Percentiles rank a stretch among this genome's conserved stretches.
Conservation (phyloP, 306 rosid genomes). For the Begonia fuchsioides region DNA sequence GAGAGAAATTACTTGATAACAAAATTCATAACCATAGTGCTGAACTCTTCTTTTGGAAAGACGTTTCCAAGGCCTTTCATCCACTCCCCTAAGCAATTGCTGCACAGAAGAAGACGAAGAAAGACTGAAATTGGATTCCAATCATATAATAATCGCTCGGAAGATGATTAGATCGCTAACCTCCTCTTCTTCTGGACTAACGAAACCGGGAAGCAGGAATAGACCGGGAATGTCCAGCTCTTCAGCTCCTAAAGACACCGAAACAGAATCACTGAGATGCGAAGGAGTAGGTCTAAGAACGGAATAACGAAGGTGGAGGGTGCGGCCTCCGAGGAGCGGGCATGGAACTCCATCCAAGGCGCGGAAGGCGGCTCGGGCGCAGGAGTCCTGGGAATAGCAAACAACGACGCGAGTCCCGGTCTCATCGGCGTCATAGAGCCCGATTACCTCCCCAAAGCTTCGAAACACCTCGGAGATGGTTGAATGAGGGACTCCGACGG, state of each 20-base stretch:
- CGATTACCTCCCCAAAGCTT: conserved; percentile 48
- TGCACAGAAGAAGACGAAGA: conserved; percentile 13
- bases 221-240: conserved; percentile 72
- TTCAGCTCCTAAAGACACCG: conserved; percentile 48
- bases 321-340: conserved; percentile 48
- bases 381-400: conserved; percentile 27
- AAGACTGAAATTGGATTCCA: conserved; percentile 1
- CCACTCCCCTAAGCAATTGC: conserved; percentile 62
- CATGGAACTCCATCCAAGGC: conserved; percentile 56
- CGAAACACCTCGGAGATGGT: conserved; percentile 38
- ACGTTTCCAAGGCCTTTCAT: conserved; percentile 50
- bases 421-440: conserved; percentile 65
- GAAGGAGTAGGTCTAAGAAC: conserved; percentile 31
- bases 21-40: conserved; percentile 81
- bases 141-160: not conserved
- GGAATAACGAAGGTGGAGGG: conserved; percentile 62
- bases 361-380: conserved; percentile 44
- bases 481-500: conserved; percentile 43
- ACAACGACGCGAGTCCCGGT: conserved; percentile 73
- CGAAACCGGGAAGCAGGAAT: conserved; percentile 58
- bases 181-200: conserved; percentile 62
- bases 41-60: conserved; percentile 89
- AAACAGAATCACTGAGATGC: conserved; percentile 29
- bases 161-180: conserved; percentile 14
- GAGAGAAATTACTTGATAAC: conserved; percentile 49